Base-by-base conservation (phyloP, 2,329 filamentous ascomycete species). In the Ilyonectria destructans region DNA sequence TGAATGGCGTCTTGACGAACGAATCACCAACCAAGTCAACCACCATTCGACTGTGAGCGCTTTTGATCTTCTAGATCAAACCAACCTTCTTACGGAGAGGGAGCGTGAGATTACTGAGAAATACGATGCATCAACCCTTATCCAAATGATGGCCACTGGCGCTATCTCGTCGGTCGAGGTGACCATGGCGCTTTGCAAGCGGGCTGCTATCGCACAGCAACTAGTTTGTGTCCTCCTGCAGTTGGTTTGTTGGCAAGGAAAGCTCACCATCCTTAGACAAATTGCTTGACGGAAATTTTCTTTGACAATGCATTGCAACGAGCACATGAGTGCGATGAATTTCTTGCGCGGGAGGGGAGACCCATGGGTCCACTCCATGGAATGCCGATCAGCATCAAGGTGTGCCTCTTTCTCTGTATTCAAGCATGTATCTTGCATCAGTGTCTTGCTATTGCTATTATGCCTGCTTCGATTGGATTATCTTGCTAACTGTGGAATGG, bases 141-240 rank as follows among this genome's bases (percentile, higher is more conserved):
- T 64, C 1, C 21, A 46, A 19, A 31, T 58, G 17, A 33, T 64
- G 13, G 23, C 45, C 2, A 12, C 21, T 1, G n/a, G 12, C 7
- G 19, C 52, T 9, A 9, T 58, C 17, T 51, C 45, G 12, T 29
- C 61, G 4, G 8, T 58, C 3, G 10, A 35, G 7, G 23, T 64
- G 5, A 35, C 45, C 19, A 45, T 8, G 17, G 61, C 61, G 15
- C 58, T 58, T 46, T 37, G 61, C 10, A 64, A 64, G 48, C 23
- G 61, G 10, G 61, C 61, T 17, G 45, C 61, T 0, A 64, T 64
- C 13, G 61, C 61, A 6, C 61, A 64, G 19, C 61, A 64, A 21
- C 45, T 29, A 9, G 61, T 64, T 58, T 23, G n/a, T 31, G 8
- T 3, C 4, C 56, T 57, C 17, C 13, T 31, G 23, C 17, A 10